Evolutionary conservation across 1,139 yeast genomes (phyloP), one percentile per base, ranked within the genome.

Genomic region (Sporopachydermia cereana): DNA sequence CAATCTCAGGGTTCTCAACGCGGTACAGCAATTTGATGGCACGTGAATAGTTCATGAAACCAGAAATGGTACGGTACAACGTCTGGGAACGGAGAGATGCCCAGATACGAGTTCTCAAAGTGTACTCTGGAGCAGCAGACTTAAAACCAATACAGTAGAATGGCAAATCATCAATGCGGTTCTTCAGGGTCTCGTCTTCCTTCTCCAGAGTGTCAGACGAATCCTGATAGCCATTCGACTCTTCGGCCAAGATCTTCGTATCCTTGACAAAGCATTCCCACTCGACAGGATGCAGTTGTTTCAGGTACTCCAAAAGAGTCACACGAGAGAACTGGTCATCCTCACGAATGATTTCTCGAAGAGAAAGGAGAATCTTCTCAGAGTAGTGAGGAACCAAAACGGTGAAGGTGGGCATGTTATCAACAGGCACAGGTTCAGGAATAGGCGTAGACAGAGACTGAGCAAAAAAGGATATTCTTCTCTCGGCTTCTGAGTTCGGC

Each of bases 231-330:
- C 89, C 89, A 58, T 91, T 91, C 52, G 94, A 84, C 71, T 93
- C 99, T 67, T 91, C 99, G 50, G 98, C 96, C 62, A 91, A 76
- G 63, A 91, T 89, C 77, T 91, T 91, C 49, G 98, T 91, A 66
- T 91, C 98, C 71, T 91, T 91, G 53, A 91, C 98, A 58, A 91
- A 91, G 68, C 97, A 89, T 57, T 91, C 98, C 98, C 98, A 91
- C 71, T 91, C 98, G 54, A 91, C 94, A 44, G 97, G 97, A 64
- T 91, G 97, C 59, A 91, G 76, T 71, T 91, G 98, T 68, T 91
- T 91, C 73, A 91, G 78, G 66, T 91, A 91, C 71, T 91, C 98
- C 64, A 91, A 76, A 56, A 91, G 72, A 18, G 98, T 91, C 51
- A 91, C 97, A 68, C 97, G 84, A 25, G 98, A 86, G 67, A 85